Evolutionary conservation across 306 rosid species (phyloP), one percentile per base, ranked within the genome.

Genomic region (Castanopsis chinensis): DNA sequence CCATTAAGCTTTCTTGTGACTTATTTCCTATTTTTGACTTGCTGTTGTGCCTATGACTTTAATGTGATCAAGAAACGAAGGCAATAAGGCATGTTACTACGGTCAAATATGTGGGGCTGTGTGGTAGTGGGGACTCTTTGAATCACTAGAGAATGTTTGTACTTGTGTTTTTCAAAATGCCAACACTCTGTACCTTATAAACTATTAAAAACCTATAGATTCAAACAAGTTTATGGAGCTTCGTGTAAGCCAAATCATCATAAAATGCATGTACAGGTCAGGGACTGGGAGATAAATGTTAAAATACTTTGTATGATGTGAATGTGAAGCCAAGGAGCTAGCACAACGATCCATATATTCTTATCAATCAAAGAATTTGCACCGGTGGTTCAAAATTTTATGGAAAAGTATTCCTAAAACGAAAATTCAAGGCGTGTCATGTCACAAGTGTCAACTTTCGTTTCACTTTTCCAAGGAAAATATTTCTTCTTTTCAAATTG

Each of bases 91-190:
- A 13, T 35, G 18, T 33, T 35, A 52, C 5, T 41, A 35, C n/a
- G 73, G 83, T 88, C 83, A 76, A 84, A 73, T 49, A 56, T 60
- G 68, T 79, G 86, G 79, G 83, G 81, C 83, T 75, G 73, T 20
- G 10, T n/a, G 61, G 54, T 73, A 58, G 63, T 71, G 82, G 78
- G 75, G 81, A 61, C 71, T 74, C 85, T 82, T 75, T 56, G 78
- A 74, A 81, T 57, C 71, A 28, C 53, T 64, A 72, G 72, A 78
- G 86, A 81, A 85, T 87, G 91, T 87, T 54, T 82, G 76, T 71
- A 68, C 77, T 82, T 68, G 28, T 73, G 82, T 82, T 80, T 30
- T 53, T 86, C 52, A 8, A 13, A 71, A 70, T 23, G 78, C 86
- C 82, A 71, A 80, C 83, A 82, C 12, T 73, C 53, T 41, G 12